Percentiles rank a stretch among this genome's conserved stretches.
These are phyloP conservation scores for Solanum hybrid DNA, from an alignment of 305 asterid species.

Conservation along the genomic window DNA sequence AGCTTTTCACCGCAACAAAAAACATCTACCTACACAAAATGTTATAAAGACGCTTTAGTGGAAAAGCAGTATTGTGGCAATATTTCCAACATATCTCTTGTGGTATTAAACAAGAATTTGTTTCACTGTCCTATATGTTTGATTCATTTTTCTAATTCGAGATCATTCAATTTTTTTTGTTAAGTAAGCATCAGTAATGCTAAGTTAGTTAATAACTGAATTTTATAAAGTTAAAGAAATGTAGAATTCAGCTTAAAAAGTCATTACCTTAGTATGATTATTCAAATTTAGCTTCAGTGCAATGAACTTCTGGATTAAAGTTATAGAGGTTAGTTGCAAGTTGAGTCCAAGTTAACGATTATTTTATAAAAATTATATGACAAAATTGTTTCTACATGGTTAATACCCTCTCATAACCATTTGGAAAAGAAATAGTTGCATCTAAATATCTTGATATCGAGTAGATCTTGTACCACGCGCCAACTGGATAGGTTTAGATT, in stretches of 20 bases:
- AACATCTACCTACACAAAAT: neutral
- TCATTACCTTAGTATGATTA: neutral
- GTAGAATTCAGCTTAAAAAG: neutral
- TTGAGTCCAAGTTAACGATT: neutral
- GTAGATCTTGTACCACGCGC: too few species aligned
- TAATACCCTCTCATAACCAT: too few species aligned
- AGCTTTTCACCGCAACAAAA: neutral
- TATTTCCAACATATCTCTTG: neutral
- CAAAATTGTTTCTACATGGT: too few species aligned
- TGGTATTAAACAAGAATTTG: neutral
- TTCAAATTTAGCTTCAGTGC: neutral
- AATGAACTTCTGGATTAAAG: neutral
- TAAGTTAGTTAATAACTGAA: too few species aligned
- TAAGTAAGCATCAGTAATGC: neutral
- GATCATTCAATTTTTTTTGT: neutral
- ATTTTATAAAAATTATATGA: too few species aligned
- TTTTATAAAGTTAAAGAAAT: too few species aligned
- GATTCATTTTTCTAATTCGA: neutral
- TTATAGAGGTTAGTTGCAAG: neutral
- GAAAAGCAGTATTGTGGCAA: neutral
- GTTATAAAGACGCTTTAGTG: neutral
- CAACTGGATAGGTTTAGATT: too few species aligned
- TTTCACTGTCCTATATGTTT: neutral
- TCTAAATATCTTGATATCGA: too few species aligned
- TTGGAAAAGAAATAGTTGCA: too few species aligned